These are phyloP conservation scores for Cordyceps tenuipes DNA, from an alignment of 2,329 filamentous ascomycete species.

Conservation along the genomic window DNA sequence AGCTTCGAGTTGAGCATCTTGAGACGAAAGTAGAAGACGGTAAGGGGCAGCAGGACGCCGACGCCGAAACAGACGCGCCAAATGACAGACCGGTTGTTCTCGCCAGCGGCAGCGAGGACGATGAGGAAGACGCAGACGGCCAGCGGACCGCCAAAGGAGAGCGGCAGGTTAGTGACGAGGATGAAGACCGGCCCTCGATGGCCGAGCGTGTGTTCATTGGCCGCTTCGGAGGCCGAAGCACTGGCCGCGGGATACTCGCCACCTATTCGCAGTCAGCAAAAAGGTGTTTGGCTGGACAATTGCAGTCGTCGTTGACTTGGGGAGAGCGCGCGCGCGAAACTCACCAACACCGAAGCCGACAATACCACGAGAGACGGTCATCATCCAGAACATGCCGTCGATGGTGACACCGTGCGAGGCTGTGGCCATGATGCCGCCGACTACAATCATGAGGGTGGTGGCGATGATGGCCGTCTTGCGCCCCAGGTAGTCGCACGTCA, in stretches of 20 bases:
- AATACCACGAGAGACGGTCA: conserved; percentile 40
- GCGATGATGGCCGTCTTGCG: conserved; percentile 38
- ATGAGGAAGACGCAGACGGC: conserved; percentile 39
- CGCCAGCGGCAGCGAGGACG: conserved; percentile 30
- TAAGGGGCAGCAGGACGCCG: conserved; percentile 40
- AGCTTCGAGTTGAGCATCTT: conserved; percentile 44
- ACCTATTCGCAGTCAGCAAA: conserved; percentile 7
- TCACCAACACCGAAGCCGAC: conserved; percentile 36
- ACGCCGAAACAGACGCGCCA: conserved; percentile 43
- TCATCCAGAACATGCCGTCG: conserved; percentile 44
- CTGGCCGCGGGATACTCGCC: conserved; percentile 40
- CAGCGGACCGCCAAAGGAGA: conserved; percentile 26
- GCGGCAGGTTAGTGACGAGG: conserved; percentile 34
- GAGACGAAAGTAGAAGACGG: conserved; percentile 48
- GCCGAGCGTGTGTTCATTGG: conserved; percentile 34
- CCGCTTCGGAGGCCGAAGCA: conserved; percentile 37
- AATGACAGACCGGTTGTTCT: conserved; percentile 29
- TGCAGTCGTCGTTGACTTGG: too few species aligned
- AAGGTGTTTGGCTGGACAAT: not conserved
- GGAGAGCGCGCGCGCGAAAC: not conserved
- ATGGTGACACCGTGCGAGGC: conserved; percentile 37
- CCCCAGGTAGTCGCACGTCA: conserved; percentile 41
- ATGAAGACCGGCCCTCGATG: conserved; percentile 34
- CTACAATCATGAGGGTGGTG: conserved; percentile 38
- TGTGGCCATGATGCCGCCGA: conserved; percentile 38